These are phyloP conservation scores for Ciborinia camelliae DNA, from an alignment of 2,329 filamentous ascomycete species.

Conservation along the genomic window DNA sequence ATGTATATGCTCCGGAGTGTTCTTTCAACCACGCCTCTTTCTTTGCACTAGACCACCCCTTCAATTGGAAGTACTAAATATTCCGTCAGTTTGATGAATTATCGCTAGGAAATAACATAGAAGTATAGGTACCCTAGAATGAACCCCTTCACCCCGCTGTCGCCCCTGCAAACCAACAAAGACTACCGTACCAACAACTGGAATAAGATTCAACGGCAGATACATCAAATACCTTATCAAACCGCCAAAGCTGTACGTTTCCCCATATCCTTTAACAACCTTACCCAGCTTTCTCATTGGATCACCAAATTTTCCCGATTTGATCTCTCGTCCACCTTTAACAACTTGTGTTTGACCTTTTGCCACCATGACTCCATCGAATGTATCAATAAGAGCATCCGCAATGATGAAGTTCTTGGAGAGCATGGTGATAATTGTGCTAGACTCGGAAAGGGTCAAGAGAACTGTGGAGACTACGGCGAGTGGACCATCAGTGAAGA, in stretches of 20 bases:
- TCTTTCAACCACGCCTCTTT: slow-evolving; percentile 65
- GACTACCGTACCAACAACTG: slow-evolving; percentile 76
- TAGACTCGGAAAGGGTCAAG: slow-evolving; percentile 62
- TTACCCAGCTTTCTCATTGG: slow-evolving; percentile 55
- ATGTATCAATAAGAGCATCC: slow-evolving; percentile 82
- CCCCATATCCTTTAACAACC: slow-evolving; percentile 55
- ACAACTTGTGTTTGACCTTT: slow-evolving; percentile 59
- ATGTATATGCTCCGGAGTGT: slow-evolving; percentile 73
- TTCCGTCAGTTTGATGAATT: slow-evolving; percentile 17
- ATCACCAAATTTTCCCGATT: slow-evolving; percentile 49
- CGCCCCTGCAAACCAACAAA: slow-evolving; percentile 75
- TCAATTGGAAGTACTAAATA: slow-evolving; percentile 83
- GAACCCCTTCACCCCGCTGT: slow-evolving; percentile 41
- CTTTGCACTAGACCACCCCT: slow-evolving; percentile 69
- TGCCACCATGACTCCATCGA: slow-evolving; percentile 68
- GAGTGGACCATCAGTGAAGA: slow-evolving; percentile 80
- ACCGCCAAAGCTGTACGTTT: slow-evolving; percentile 55
- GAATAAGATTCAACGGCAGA: slow-evolving; percentile 88
- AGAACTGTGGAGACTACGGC: slow-evolving; percentile 70
- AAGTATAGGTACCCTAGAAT: slow-evolving; percentile 53
- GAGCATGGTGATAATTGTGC: slow-evolving; percentile 54
- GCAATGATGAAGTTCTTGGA: slow-evolving; percentile 72
- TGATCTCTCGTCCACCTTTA: slow-evolving; percentile 69
- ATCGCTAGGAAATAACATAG: neutral
- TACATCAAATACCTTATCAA: slow-evolving; percentile 68